Base-by-base conservation (phyloP, 2,329 filamentous ascomycete species). In the Aspergillus sclerotialis region DNA sequence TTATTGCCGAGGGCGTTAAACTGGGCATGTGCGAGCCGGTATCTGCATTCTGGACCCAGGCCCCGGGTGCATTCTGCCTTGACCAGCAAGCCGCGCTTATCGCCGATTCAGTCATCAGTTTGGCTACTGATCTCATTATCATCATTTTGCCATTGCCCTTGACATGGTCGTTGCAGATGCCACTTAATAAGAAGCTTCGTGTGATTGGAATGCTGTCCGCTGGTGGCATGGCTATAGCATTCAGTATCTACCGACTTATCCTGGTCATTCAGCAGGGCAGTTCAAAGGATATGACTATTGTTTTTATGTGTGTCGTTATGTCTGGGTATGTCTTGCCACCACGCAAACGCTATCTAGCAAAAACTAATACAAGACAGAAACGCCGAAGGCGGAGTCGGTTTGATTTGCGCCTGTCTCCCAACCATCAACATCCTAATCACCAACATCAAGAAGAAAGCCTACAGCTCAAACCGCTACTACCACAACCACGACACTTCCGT, bases 91-190 rank as follows among this genome's bases (percentile, higher is more conserved):
- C 54, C 1, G 56, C 61, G 1, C 49, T 65, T 4, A 52, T 61
- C 7, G 55, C 60, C 35, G 61, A 64, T 37, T 57, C 58, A 2
- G 54, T 61, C 14, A 61, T 64, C 31, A 63, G 58, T 38, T 49
- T 62, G 14, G 43, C 61, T 14, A 58, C 53, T 18, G 61, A 64
- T 39, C 30, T 60, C 1, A 53, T 58, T 16, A 63, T 64, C 28
- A 49, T 64, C 4, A 15, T 57, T 5, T 37, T 63, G 10, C 61
- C 61, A 1, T 29, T 63, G 16, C 60, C 60, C 1, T 40, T 64
- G 42, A 61, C 59, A 2, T 60, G 58, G 52, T 58, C 54, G n/a
- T 45, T 65, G 21, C 56, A 64, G 29, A 59, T 64, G 53, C 51
- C 53, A 9, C 43, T 45, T 2, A 55, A 49, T 28, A 55, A 55